Conservation (phyloP, 805 yeast species). For the Ogataea methanolica region DNA sequence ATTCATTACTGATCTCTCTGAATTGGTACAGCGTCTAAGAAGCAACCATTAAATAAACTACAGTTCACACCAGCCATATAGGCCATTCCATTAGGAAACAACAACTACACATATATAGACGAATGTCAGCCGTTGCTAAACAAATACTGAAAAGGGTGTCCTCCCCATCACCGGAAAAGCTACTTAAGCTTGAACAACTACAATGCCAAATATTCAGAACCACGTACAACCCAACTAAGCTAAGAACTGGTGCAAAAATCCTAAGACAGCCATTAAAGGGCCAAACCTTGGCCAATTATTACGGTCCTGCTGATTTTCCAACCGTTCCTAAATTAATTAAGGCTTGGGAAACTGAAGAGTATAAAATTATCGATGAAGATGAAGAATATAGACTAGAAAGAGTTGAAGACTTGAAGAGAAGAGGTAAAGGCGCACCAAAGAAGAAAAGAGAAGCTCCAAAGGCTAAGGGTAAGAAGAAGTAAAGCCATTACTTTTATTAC, state of each 20-base stretch:
- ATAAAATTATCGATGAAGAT: conserved; percentile 55
- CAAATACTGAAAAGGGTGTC: conserved; percentile 8
- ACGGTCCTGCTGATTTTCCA: conserved; percentile 70
- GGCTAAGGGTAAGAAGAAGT: conserved; percentile 31
- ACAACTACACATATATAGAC: not conserved
- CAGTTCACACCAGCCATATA: too few relatives aligned
- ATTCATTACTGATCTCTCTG: too few relatives aligned
- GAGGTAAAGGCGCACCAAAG: conserved; percentile 87
- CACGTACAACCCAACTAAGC: conserved; percentile 59
- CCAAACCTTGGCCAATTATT: conserved; percentile 62
- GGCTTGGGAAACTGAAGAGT: conserved; percentile 22
- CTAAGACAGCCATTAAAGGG: conserved; percentile 68
- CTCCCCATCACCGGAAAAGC: conserved; percentile 40
- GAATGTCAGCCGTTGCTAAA: conserved; percentile 8
- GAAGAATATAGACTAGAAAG: conserved; percentile 66
- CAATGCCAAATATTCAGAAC: conserved; percentile 67
- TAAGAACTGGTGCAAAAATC: conserved; percentile 70
- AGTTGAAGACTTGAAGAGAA: conserved; percentile 65
- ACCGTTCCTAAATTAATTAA: conserved; percentile 38
- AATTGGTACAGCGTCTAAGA: too few relatives aligned
- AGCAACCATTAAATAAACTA: too few relatives aligned
- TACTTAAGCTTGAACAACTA: conserved; percentile 52
- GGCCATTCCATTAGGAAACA: too few relatives aligned
- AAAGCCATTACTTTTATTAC: not conserved
- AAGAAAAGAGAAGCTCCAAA: conserved; percentile 50